Evolutionary conservation across 495 filamentous ascomycete species (phyloP), one percentile per base, ranked within the genome.

Genomic region (Lophiotrema nucula): DNA sequence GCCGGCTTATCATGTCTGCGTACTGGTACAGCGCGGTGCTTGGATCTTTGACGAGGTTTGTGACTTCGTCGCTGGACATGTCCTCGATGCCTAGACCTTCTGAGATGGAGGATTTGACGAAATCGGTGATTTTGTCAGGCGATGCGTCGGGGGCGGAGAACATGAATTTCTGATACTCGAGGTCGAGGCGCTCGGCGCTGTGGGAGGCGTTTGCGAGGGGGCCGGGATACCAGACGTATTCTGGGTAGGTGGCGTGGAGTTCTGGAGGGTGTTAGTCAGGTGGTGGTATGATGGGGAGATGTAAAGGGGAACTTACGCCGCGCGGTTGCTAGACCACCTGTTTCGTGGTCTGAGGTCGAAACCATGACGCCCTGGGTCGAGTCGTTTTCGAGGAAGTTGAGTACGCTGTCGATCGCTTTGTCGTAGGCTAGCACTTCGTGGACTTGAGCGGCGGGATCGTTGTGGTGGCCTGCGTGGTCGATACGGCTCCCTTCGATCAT

Each of bases 401-500:
- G 68, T 0, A 96, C 90, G 6, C 81, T 80, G 39, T 84, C 75
- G 71, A 97, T 92, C 0, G 92, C 81, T 67, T 81, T 85, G 75
- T 97, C 93, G 60, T 96, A 97, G 33, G 88, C 92, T 4, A 97
- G 75, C 0, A 97, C 91, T 67, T 98, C 93, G 53, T 92, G 84
- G 8, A 97, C 93, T 69, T 97, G 95, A 0, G 95, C 91, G 11
- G 88, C 92, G 1, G 93, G 93, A 68, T 98, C 93, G 64, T 98
- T 98, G 49, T 82, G 84, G 66, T 98, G 93, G 12, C 91, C 95
- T 2, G 93, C 92, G 70, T 98, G 95, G 61, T 98, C 93, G 62
- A 98, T 97, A 27, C 95, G 80, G 62, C 88, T 92, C 4, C 93
- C 93, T 70, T 98, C 93, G 56, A 98, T 92, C 92, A 98, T 95